These are phyloP conservation scores for Babesia gibsoni DNA, from an alignment of 169 alveolate species.

Conservation along the genomic window DNA sequence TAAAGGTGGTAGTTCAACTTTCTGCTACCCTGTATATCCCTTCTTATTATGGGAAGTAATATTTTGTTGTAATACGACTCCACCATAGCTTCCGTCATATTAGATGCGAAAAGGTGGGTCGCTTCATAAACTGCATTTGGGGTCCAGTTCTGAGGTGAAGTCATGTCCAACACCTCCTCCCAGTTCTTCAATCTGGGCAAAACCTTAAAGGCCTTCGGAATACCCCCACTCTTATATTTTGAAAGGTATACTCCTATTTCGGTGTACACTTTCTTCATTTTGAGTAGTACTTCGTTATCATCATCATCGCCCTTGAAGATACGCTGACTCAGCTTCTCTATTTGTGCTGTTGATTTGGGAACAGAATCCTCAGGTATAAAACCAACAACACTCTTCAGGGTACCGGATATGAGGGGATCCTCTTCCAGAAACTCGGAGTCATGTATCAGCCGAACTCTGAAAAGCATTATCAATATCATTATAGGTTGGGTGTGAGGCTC, in stretches of 20 bases:
- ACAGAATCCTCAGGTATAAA: constrained; percentile 45
- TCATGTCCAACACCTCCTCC: constrained; percentile 88
- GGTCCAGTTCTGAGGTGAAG: constrained; percentile 93
- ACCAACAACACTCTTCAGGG: constrained; percentile 32
- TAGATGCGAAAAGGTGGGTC: constrained; percentile 86
- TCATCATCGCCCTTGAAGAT: background rate
- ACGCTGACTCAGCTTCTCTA: constrained; percentile 16
- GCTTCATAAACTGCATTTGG: constrained; percentile 92
- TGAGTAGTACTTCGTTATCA: constrained; percentile 11
- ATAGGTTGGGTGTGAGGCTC: background rate
- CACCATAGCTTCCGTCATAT: constrained; percentile 77
- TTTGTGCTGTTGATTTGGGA: constrained; percentile 8
- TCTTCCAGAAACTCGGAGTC: constrained; percentile 48
- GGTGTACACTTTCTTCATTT: constrained; percentile 30
- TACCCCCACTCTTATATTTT: constrained; percentile 88
- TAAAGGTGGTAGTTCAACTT: constrained; percentile 90
- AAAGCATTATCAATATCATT: background rate
- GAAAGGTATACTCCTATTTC: constrained; percentile 52
- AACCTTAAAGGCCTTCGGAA: constrained; percentile 91
- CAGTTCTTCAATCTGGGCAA: constrained; percentile 90
- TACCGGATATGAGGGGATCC: constrained; percentile 35
- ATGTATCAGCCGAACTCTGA: background rate
- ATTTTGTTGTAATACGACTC: constrained; percentile 75
- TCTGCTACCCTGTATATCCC: constrained; percentile 78
- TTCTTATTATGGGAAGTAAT: constrained; percentile 84